Percentiles rank a stretch among this genome's conserved stretches.
These are phyloP conservation scores for Senecio squalidus DNA, from an alignment of 140 eudicot genomes.

Conservation along the genomic window DNA sequence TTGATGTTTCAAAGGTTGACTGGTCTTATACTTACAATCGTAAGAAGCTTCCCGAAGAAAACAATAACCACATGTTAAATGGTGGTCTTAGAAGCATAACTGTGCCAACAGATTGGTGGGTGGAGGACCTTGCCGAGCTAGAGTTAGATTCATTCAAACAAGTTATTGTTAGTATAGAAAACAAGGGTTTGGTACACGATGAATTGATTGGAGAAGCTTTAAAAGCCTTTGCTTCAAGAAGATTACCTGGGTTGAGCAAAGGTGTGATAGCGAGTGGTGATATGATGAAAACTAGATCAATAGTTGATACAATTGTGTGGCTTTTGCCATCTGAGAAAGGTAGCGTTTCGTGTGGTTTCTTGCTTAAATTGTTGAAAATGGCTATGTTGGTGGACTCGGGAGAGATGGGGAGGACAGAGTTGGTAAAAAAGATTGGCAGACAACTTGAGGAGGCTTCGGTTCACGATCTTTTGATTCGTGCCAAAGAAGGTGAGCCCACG, in stretches of 20 bases:
- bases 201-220: conserved; percentile 93
- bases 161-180: conserved; percentile 59
- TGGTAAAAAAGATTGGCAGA: conserved; percentile 64
- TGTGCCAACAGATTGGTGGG: conserved; percentile 96
- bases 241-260: conserved; percentile 70
- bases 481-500: conserved; percentile 45
- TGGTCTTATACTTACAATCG: conserved; percentile 91
- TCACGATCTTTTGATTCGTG: conserved; percentile 63
- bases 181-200: conserved; percentile 41
- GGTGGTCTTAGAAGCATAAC: conserved; percentile 53
- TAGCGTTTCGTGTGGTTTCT: conserved; percentile 65
- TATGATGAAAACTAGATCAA: conserved; percentile 35
- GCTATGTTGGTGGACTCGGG: conserved; percentile 50
- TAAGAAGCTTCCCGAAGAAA: conserved; percentile 71
- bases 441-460: conserved; percentile 89
- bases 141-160: conserved; percentile 65
- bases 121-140: conserved; percentile 85
- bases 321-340: conserved; percentile 77
- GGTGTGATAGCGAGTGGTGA: conserved; percentile 42
- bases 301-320: conserved; percentile 53
- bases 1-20: conserved; percentile 67
- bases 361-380: conserved; percentile 68
- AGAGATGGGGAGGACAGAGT: conserved; percentile 41
- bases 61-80: conserved; percentile 39
- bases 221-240: conserved; percentile 67